phyloP scores from a whole-genome alignment of 2,329 filamentous ascomycete species.

The Xylariomycetidae sp. region DNA sequence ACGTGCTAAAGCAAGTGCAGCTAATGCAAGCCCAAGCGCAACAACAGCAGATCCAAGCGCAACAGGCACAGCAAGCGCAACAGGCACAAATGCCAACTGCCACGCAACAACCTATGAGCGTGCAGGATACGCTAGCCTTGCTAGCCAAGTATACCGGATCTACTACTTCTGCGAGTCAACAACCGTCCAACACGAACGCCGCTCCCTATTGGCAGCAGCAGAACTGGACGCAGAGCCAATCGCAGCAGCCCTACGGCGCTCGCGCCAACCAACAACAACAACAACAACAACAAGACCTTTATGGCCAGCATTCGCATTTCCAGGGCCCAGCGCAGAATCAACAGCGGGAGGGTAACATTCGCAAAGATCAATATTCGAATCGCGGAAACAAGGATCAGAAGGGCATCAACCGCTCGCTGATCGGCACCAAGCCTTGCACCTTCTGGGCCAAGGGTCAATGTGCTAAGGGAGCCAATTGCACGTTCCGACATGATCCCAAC shows the following conservation, averaged over 20 bases:
- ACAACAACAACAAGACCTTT: background rate
- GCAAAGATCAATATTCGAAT: too few species aligned
- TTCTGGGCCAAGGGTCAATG: constrained; percentile 70
- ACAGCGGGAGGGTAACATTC: too few species aligned
- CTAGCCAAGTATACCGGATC: background rate
- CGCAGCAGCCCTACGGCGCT: constrained; percentile 9
- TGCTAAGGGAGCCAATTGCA: constrained; percentile 68
- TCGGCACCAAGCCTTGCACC: constrained; percentile 63
- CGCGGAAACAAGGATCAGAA: constrained; percentile 38
- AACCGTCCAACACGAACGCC: constrained; percentile 8
- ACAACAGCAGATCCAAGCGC: too few species aligned
- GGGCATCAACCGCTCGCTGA: constrained; percentile 51
- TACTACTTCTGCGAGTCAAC: too few species aligned
- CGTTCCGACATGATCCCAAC: constrained; percentile 60
- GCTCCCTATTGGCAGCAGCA: constrained; percentile 12
- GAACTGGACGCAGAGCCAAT: constrained; percentile 17
- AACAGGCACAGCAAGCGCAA: constrained; percentile 23
- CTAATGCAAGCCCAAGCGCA: too few species aligned
- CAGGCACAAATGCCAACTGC: constrained; percentile 17
- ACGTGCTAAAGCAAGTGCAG: too few species aligned
- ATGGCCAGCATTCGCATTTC: background rate
- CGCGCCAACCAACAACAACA: too few species aligned
- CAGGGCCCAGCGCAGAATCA: too few species aligned
- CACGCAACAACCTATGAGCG: too few species aligned
- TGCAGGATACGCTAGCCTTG: constrained; percentile 64